phyloP scores from a whole-genome alignment of 2,329 filamentous ascomycete genomes.

The Bipolaris victoriae region DNA sequence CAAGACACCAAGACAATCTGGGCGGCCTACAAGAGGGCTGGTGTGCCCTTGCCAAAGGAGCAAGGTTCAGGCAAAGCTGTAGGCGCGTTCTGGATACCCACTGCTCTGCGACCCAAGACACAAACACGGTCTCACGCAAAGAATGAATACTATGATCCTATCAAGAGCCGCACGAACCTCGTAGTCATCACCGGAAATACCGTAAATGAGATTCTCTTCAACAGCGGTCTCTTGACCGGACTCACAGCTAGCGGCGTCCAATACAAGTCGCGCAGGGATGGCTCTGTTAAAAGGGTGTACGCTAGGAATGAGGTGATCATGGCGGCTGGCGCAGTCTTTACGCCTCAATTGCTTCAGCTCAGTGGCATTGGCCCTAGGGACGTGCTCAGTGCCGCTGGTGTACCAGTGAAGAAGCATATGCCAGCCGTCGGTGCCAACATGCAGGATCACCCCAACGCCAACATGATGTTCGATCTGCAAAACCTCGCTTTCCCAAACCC shows the following conservation, averaged over 20 bases:
- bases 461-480: slow-evolving; percentile 30
- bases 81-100: slow-evolving; percentile 41
- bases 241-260: slow-evolving; percentile 31
- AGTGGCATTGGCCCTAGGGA: slow-evolving; percentile 38
- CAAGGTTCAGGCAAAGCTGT: slow-evolving; percentile 36
- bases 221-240: slow-evolving; percentile 18
- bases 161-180: slow-evolving; percentile 31
- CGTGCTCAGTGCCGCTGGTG: slow-evolving; percentile 29
- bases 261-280: slow-evolving; percentile 26
- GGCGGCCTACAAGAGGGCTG: slow-evolving; percentile 26
- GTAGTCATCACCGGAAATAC: slow-evolving; percentile 29
- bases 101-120: slow-evolving; percentile 29
- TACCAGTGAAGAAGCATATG: slow-evolving; percentile 36
- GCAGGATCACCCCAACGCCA: slow-evolving; percentile 40
- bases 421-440: slow-evolving; percentile 43
- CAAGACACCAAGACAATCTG: slow-evolving; percentile 28
- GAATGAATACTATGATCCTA: slow-evolving; percentile 34
- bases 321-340: slow-evolving; percentile 62
- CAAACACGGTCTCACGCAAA: slow-evolving; percentile 46
- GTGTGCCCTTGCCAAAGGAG: slow-evolving; percentile 30
- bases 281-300: slow-evolving; percentile 27
- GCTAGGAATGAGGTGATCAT: slow-evolving; percentile 61
- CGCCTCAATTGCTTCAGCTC: slow-evolving; percentile 59
- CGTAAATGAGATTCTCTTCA: slow-evolving; percentile 36
- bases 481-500: slow-evolving; percentile 30